These are phyloP conservation scores for Adansonia rubrostipa DNA, from an alignment of 441 rosid species.

Conservation along the genomic window DNA sequence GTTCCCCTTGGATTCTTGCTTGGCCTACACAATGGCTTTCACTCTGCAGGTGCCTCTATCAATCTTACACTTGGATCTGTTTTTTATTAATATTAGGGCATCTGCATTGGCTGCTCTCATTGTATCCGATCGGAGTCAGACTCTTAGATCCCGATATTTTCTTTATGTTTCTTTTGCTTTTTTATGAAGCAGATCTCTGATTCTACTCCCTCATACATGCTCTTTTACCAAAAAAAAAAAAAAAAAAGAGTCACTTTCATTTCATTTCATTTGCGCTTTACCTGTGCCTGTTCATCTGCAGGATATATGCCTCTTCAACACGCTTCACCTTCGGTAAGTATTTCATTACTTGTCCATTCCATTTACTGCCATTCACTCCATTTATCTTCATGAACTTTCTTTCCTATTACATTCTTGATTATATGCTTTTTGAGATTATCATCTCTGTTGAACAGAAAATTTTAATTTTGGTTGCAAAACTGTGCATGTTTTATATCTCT, in stretches of 20 bases:
- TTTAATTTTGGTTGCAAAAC: slow-evolving; percentile 6
- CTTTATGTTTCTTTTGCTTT: not conserved
- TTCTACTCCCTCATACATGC: not conserved
- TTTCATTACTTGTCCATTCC: slow-evolving; percentile 27
- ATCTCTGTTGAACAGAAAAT: slow-evolving; percentile 7
- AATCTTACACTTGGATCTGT: slow-evolving; percentile 18
- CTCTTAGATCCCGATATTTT: not conserved
- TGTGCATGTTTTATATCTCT: not conserved
- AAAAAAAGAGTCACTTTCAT: not conserved
- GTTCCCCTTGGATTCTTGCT: slow-evolving; percentile 93
- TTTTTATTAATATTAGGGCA: not conserved
- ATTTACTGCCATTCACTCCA: not conserved
- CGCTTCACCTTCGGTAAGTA: slow-evolving; percentile 51
- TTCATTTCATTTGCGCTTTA: not conserved
- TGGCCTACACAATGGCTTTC: slow-evolving; percentile 86
- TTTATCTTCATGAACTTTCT: slow-evolving; percentile 10
- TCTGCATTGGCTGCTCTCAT: slow-evolving; percentile 7
- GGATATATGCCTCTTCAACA: slow-evolving; percentile 18
- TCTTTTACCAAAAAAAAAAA: not conserved
- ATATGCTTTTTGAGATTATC: not conserved
- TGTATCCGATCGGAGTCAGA: not conserved
- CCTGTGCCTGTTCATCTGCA: slow-evolving; percentile 2
- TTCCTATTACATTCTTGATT: slow-evolving; percentile 1
- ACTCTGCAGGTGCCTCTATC: slow-evolving; percentile 40
- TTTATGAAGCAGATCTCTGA: slow-evolving; percentile 16